A percentile compares a stretch with the other conserved stretches of the same genome.
Evolutionary conservation across 139 green algal genomes (phyloP).

Genomic region (Zygnema cylindricum): DNA sequence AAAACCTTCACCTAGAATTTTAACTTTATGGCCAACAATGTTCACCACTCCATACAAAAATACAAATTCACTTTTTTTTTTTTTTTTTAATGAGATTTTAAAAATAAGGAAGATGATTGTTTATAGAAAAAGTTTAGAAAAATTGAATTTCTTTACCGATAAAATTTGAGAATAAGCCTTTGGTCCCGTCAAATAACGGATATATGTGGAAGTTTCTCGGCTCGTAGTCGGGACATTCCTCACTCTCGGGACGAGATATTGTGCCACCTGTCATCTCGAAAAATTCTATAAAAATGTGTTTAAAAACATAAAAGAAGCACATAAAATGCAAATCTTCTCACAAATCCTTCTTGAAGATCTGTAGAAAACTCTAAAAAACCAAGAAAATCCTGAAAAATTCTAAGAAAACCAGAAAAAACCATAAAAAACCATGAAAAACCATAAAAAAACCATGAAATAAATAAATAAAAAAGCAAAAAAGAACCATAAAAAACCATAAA

Average conservation of each 20-base stretch:
- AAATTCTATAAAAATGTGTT: too few relatives aligned
- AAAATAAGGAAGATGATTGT: too few relatives aligned
- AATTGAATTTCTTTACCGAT: not conserved
- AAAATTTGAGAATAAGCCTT: slow-evolving; percentile 89
- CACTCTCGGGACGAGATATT: slow-evolving; percentile 83
- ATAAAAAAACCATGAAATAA: too few relatives aligned
- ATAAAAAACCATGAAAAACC: too few relatives aligned
- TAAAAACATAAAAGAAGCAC: too few relatives aligned
- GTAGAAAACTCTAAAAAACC: too few relatives aligned
- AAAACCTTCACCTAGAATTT: not conserved
- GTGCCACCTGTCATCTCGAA: slow-evolving; percentile 70
- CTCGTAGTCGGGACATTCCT: slow-evolving; percentile 67
- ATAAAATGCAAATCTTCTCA: too few relatives aligned
- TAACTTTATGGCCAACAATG: not conserved
- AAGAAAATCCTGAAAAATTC: too few relatives aligned
- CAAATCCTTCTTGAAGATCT: too few relatives aligned
- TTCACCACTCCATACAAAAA: not conserved
- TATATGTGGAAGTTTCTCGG: slow-evolving; percentile 66
- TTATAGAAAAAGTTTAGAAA: slow-evolving; percentile 28
- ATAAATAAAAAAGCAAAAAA: slow-evolving; percentile 4
- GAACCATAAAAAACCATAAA: not conserved
- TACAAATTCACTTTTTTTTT: not conserved
- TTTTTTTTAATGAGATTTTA: too few relatives aligned
- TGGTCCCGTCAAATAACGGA: slow-evolving; percentile 79
- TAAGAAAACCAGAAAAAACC: too few relatives aligned